Conservation (phyloP, 2,329 filamentous ascomycete genomes). For the Colletotrichum sp. region DNA sequence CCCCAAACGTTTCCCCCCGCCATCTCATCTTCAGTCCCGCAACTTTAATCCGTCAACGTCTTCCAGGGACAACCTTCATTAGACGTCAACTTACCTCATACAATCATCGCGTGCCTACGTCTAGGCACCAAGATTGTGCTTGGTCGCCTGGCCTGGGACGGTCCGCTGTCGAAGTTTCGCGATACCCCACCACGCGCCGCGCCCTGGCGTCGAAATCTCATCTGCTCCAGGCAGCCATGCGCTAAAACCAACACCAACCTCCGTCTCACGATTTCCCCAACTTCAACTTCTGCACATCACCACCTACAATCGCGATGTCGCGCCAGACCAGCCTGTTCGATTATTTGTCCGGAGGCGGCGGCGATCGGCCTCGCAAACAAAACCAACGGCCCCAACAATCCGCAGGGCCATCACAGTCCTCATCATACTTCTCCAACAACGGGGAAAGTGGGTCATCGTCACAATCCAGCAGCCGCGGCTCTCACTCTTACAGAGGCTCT, state of each 20-base stretch:
- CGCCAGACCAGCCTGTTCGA: neutral
- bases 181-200: neutral
- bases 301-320: neutral
- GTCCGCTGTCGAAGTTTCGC: no score
- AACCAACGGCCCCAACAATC: constrained; percentile 18
- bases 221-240: neutral
- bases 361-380: neutral
- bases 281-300: neutral
- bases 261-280: neutral
- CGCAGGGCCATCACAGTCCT: neutral
- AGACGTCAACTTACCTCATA: neutral
- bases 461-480: neutral
- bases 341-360: neutral
- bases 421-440: neutral
- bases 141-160: neutral
- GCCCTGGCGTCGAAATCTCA: neutral
- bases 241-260: neutral
- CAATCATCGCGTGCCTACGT: neutral
- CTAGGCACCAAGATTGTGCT: neutral
- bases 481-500: neutral
- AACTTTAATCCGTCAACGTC: neutral
- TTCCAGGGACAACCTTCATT: neutral
- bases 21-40: neutral
- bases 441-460: neutral
- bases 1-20: neutral